Percentiles rank a stretch among this genome's conserved stretches.
These are phyloP conservation scores for Sutorius australiensis DNA, from an alignment of 768 basidiomycete species.

Conservation along the genomic window DNA sequence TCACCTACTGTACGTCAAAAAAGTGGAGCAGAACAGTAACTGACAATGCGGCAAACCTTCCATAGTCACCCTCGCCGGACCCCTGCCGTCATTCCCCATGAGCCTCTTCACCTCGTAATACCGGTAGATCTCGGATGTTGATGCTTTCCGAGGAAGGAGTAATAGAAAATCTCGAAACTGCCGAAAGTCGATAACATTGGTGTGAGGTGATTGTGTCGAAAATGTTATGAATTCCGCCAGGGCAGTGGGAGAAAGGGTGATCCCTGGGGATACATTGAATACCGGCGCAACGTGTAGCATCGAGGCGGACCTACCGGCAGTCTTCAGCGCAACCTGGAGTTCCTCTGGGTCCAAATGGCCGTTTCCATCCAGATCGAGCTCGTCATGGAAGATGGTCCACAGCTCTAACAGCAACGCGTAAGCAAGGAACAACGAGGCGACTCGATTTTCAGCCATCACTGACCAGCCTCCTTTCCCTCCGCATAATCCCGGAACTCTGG, in stretches of 20 bases:
- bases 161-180: conserved; percentile 91
- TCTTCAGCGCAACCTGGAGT: conserved; percentile 55
- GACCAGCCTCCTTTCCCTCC: conserved; percentile 77
- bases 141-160: conserved; percentile 76
- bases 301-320: conserved; percentile 55
- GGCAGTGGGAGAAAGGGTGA: conserved; percentile 63
- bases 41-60: conserved; percentile 56
- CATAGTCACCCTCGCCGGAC: conserved; percentile 80
- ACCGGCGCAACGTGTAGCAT: conserved; percentile 21
- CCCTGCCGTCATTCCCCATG: conserved; percentile 71
- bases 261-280: conserved; percentile 46
- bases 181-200: conserved; percentile 68
- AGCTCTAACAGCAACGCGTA: conserved; percentile 51
- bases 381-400: conserved; percentile 88
- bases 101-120: conserved; percentile 71
- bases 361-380: conserved; percentile 87
- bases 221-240: conserved; percentile 77
- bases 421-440: conserved; percentile 14
- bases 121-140: conserved; percentile 79
- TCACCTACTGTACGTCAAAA: conserved; percentile 52
- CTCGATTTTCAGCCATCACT: conserved; percentile 27
- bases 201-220: conserved; percentile 68
- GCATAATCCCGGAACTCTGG: conserved; percentile 72
- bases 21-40: conserved; percentile 14
- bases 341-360: conserved; percentile 72